phyloP scores from a whole-genome alignment of 495 filamentous ascomycete genomes.

The Rhizodiscina lignyota region DNA sequence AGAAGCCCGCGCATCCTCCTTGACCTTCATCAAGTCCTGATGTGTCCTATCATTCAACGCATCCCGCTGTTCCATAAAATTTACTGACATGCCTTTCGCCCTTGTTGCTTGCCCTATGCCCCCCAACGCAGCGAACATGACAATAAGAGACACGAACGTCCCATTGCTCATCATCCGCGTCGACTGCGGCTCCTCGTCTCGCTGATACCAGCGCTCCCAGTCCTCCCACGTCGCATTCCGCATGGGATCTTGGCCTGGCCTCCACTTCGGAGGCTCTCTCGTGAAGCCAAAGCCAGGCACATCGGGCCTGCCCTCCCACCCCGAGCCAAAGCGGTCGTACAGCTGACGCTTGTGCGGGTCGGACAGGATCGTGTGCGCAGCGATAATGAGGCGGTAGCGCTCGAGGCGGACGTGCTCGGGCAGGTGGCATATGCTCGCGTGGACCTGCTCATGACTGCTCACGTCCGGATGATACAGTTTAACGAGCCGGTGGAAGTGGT shows the following conservation, averaged over 20 bases:
- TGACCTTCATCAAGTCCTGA: constrained; percentile 39
- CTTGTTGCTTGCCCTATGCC: constrained; percentile 50
- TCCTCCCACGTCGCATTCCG: constrained; percentile 96
- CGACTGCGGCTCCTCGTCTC: constrained; percentile 29
- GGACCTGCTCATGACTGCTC: constrained; percentile 13
- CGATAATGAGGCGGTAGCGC: constrained; percentile 72
- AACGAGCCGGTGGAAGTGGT: constrained; percentile 65
- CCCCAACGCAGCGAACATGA: constrained; percentile 48
- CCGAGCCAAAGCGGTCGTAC: constrained; percentile 68
- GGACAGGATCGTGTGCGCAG: constrained; percentile 80
- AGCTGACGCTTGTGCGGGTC: constrained; percentile 58
- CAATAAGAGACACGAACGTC: constrained; percentile 52
- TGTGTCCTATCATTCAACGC: constrained; percentile 44
- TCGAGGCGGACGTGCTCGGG: constrained; percentile 47
- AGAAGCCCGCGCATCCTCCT: constrained; percentile 29
- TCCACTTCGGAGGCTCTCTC: constrained; percentile 22
- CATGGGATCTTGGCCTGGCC: constrained; percentile 30
- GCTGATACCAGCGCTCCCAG: constrained; percentile 73
- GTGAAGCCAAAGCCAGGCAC: constrained; percentile 10
- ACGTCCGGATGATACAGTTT: constrained; percentile 90
- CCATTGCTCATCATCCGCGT: constrained; percentile 43
- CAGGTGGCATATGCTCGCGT: constrained; percentile 11
- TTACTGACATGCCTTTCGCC: constrained; percentile 37
- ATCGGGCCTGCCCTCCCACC: constrained; percentile 47
- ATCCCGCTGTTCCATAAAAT: constrained; percentile 43